Evolutionary conservation across 108 stramenopile species (phyloP).

Genomic region (Fragilaria crotonensis): DNA sequence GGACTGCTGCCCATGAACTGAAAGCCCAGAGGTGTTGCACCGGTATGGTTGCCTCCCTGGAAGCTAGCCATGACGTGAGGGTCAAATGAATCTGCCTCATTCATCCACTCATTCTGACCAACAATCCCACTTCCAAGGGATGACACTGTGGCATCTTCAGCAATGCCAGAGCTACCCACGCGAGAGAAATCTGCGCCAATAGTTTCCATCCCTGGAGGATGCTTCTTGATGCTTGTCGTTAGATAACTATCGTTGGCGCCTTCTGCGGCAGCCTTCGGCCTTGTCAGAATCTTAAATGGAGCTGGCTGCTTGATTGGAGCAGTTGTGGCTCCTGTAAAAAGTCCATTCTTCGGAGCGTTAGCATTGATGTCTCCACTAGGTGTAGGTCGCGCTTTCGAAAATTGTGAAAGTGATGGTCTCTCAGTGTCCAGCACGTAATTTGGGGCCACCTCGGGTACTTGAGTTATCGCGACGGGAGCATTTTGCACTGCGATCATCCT

Average conservation of each 20-base stretch:
- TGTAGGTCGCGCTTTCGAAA: not conserved
- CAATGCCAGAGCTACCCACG: not conserved
- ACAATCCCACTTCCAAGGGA: conserved; percentile 5
- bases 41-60: too few relatives aligned
- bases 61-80: conserved; percentile 1
- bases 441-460: not conserved
- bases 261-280: not conserved
- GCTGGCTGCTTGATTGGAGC: not conserved
- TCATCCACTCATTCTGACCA: not conserved
- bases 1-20: not conserved
- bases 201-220: not conserved
- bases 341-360: too few relatives aligned
- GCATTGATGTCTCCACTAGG: not conserved
- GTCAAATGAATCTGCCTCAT: conserved; percentile 9
- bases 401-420: not conserved
- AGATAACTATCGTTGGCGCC: not conserved
- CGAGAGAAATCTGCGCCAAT: not conserved
- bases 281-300: not conserved
- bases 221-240: not conserved
- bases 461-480: not conserved
- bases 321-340: too few relatives aligned
- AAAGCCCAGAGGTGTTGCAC: too few relatives aligned
- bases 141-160: conserved; percentile 5
- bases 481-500: not conserved
- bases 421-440: not conserved